These are phyloP conservation scores for Xerocomellus amylosporus DNA, from an alignment of 768 basidiomycete genomes.

Conservation along the genomic window DNA sequence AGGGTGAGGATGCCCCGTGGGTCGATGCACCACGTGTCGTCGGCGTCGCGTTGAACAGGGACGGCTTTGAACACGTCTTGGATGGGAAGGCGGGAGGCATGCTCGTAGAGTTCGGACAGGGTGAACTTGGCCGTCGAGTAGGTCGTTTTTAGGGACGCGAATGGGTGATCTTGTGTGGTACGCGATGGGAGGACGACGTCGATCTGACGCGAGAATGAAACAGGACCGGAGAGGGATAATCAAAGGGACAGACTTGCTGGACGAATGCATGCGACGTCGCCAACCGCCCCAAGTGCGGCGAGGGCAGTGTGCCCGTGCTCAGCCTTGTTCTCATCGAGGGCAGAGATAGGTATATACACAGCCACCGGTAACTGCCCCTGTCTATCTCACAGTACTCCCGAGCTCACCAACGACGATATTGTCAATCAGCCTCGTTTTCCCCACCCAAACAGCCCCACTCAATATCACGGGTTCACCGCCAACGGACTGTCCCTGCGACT, in stretches of 20 bases:
- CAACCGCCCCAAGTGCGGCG: slow-evolving; percentile 33
- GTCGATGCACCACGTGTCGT: slow-evolving; percentile 73
- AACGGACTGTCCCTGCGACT: slow-evolving; percentile 26
- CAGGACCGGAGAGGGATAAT: neutral
- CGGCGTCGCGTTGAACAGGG: slow-evolving; percentile 28
- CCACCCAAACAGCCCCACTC: slow-evolving; percentile 86
- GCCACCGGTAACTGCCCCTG: slow-evolving; percentile 12
- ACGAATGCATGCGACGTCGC: slow-evolving; percentile 49
- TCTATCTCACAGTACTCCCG: slow-evolving; percentile 1
- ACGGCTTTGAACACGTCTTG: slow-evolving; percentile 35
- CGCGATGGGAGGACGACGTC: slow-evolving; percentile 59
- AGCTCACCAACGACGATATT: slow-evolving; percentile 75
- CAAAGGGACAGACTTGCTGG: slow-evolving; percentile 43
- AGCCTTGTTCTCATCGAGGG: slow-evolving; percentile 14
- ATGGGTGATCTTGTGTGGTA: slow-evolving; percentile 35
- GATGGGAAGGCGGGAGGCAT: slow-evolving; percentile 27
- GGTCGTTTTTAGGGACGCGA: slow-evolving; percentile 41
- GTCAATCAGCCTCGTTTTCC: slow-evolving; percentile 88
- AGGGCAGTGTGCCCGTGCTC: slow-evolving; percentile 22
- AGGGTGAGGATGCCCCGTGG: slow-evolving; percentile 57
- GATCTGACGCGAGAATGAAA: slow-evolving; percentile 41
- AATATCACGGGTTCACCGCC: slow-evolving; percentile 52
- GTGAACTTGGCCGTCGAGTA: slow-evolving; percentile 46
- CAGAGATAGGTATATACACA: neutral
- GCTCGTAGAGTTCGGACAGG: slow-evolving; percentile 44